These are phyloP conservation scores for Mycosphaerella sp. DNA, from an alignment of 2,329 filamentous ascomycete genomes.

Conservation along the genomic window DNA sequence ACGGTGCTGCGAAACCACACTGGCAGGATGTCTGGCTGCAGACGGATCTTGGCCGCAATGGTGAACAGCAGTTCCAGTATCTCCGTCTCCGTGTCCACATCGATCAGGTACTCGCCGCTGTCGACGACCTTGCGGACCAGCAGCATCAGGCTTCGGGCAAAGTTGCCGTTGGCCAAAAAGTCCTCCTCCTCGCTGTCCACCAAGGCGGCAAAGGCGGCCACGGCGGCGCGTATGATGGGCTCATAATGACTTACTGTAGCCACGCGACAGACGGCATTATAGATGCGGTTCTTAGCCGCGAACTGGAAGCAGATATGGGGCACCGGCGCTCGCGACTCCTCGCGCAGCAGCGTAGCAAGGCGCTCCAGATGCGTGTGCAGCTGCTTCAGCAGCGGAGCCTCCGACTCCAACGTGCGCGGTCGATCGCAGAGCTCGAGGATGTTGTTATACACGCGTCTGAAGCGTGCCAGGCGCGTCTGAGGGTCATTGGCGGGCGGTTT, in stretches of 20 bases:
- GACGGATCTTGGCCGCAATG: conserved; percentile 89
- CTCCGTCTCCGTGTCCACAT: conserved; percentile 75
- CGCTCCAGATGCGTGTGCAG: conserved; percentile 51
- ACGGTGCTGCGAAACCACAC: conserved; percentile 73
- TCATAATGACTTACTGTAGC: conserved; percentile 79
- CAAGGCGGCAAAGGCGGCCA: conserved; percentile 80
- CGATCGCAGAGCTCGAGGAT: conserved; percentile 58
- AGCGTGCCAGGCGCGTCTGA: conserved; percentile 54
- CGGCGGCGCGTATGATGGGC: conserved; percentile 74
- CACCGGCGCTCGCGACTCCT: conserved; percentile 80
- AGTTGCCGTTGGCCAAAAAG: conserved; percentile 78
- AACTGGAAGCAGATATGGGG: conserved; percentile 90
- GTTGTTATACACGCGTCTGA: conserved; percentile 55
- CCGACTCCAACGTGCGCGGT: conserved; percentile 45
- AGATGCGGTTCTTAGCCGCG: conserved; percentile 78
- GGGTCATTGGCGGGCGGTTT: conserved; percentile 43
- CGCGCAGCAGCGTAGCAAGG: conserved; percentile 64
- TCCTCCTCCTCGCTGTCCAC: conserved; percentile 96
- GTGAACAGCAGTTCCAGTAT: conserved; percentile 93
- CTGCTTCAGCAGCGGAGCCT: conserved; percentile 45
- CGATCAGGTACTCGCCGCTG: conserved; percentile 64
- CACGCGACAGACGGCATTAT: conserved; percentile 82
- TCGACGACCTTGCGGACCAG: conserved; percentile 74
- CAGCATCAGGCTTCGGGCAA: conserved; percentile 81
- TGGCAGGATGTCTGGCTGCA: conserved; percentile 77